A percentile compares a stretch with the other conserved stretches of the same genome.
Conservation (phyloP, 805 yeast species). For the Starmera amethionina region DNA sequence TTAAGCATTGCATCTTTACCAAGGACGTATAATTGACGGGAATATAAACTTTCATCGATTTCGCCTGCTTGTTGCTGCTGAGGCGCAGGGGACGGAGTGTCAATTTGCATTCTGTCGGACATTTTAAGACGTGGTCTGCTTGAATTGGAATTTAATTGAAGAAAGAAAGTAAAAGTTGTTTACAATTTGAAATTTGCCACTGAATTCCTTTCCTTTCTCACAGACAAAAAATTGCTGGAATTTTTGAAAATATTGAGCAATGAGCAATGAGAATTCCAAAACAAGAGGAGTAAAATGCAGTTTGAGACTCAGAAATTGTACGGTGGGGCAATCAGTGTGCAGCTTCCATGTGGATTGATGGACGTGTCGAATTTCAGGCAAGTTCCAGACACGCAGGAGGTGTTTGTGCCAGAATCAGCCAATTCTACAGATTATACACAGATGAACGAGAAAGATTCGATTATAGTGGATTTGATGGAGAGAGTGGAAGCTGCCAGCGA, state of each 20-base stretch:
- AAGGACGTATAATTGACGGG: conserved; percentile 91
- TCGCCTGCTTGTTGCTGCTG: conserved; percentile 21
- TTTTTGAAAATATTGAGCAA: no score
- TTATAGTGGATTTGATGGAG: conserved; percentile 60
- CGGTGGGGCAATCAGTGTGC: conserved; percentile 72
- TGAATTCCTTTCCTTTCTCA: no score
- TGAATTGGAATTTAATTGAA: no score
- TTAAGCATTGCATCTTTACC: conserved; percentile 98
- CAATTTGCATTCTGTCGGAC: conserved; percentile 33
- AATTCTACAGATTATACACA: conserved; percentile 21
- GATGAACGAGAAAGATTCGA: conserved; percentile 37
- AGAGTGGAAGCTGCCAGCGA: conserved; percentile 30
- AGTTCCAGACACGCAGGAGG: conserved; percentile 93
- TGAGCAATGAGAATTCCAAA: no score
- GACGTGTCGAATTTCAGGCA: conserved; percentile 78
- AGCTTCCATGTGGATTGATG: conserved; percentile 47
- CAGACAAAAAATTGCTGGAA: background rate
- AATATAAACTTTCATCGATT: conserved; percentile 90
- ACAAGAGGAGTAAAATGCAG: conserved; percentile 1
- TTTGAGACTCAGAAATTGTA: conserved; percentile 32
- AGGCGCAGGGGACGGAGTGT: conserved; percentile 22
- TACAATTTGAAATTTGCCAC: no score
- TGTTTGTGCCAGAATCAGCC: conserved; percentile 44
- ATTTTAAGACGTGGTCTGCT: conserved; percentile 3
- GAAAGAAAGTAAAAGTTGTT: no score